Evolutionary conservation across 805 yeast genomes (phyloP).

Genomic region (Candida fluviatilis): DNA sequence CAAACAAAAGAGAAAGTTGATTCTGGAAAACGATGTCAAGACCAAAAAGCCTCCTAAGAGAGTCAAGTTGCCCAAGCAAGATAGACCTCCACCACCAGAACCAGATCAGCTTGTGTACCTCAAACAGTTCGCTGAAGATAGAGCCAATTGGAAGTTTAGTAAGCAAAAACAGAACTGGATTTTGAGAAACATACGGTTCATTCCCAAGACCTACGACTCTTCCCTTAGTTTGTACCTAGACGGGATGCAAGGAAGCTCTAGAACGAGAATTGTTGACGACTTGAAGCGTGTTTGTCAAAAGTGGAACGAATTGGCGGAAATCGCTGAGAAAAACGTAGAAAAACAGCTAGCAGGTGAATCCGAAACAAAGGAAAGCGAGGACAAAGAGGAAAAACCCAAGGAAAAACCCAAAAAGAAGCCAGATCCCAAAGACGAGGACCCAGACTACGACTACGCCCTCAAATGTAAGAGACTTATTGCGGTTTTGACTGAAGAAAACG

Average conservation of each 20-base stretch:
- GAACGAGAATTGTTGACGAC: conserved; percentile 50
- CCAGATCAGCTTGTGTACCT: conserved; percentile 69
- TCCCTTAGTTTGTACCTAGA: conserved; percentile 49
- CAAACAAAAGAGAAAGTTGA: conserved; percentile 24
- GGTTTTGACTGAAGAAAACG: conserved; percentile 30
- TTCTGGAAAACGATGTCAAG: conserved; percentile 14
- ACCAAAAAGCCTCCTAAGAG: conserved; percentile 64
- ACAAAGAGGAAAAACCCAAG: conserved; percentile 14
- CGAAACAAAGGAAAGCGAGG: conserved; percentile 12
- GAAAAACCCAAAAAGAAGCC: conserved; percentile 12
- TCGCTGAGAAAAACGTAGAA: conserved; percentile 38
- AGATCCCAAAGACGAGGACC: conserved; percentile 12
- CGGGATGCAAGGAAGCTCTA: conserved; percentile 69
- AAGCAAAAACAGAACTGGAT: conserved; percentile 88
- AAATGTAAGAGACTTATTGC: conserved; percentile 36
- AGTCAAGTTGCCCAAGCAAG: conserved; percentile 61
- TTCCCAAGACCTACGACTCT: conserved; percentile 50
- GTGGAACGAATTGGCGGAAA: conserved; percentile 54
- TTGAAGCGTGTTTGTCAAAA: conserved; percentile 41
- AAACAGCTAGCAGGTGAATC: conserved; percentile 27
- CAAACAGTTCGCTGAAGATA: conserved; percentile 52
- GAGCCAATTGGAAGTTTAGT: conserved; percentile 73
- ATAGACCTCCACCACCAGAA: conserved; percentile 70
- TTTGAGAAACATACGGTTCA: conserved; percentile 52
- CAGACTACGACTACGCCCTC: conserved; percentile 36